Evolutionary conservation across 78 protist genomes (phyloP).

Genomic region (Dictyostelium intermedium): DNA sequence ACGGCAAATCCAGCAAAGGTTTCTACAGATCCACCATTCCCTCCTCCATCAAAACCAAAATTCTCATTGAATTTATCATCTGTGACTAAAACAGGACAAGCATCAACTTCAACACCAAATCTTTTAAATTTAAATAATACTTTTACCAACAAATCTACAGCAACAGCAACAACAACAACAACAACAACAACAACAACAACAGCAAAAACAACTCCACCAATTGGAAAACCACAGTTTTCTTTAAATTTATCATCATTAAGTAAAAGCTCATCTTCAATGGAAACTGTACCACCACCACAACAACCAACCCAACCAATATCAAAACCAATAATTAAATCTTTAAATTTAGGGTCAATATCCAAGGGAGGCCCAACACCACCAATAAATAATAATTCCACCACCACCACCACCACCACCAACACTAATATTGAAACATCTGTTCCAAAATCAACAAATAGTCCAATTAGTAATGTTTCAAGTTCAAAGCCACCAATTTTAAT

Average conservation of each 20-base stretch:
- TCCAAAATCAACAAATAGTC: neutral
- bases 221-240: neutral
- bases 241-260: conserved; percentile 20
- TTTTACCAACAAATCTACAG: no score
- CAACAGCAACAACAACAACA: neutral
- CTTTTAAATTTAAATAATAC: neutral
- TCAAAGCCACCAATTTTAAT: neutral
- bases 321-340: neutral
- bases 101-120: neutral
- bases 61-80: neutral
- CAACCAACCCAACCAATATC: neutral
- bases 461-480: neutral
- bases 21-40: neutral
- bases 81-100: neutral
- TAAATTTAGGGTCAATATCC: neutral
- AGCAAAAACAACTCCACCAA: neutral
- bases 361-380: neutral
- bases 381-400: neutral
- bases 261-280: neutral
- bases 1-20: neutral
- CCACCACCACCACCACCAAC: neutral
- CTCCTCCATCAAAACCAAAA: neutral
- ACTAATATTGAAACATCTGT: neutral
- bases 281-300: neutral
- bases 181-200: neutral